Base-by-base conservation (phyloP, 1,284 basidiomycete species). In the Volvariella surrecta region DNA sequence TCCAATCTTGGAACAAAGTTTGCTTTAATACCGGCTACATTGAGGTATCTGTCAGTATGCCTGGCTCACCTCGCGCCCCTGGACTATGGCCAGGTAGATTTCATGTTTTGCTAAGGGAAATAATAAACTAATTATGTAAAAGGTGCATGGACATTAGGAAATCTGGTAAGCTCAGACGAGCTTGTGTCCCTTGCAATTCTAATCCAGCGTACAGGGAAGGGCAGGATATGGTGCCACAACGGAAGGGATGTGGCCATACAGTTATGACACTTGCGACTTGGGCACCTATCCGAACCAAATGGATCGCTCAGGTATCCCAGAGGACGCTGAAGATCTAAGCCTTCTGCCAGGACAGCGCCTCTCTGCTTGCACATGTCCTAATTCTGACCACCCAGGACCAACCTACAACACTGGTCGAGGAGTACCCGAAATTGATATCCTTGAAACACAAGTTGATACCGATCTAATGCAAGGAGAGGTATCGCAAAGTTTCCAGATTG, bases 1-100 rank as follows among this genome's bases (percentile, higher is more conserved):
- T 89, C 20, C 73, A 76, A 47, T 69, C 77, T 3, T 95, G 92
- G 92, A 95, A 94, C 64, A 89, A 92, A 60, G 65, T 97, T 48
- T 96, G 94, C 65, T 97, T 95, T 62, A 95, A 85, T 2, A 90
- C 89, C 0, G 94, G 92, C 1, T 92, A 92, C 58, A 71, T 97
- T 45, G 90, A 94, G 59, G 77, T 83, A 13, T 73, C 74, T 11
- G 60, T 94, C 16, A 89, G 83, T 54, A 64, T 96, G 50, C 92
- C 92, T n/a, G 92, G 92, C 1, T 66, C 64, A 15, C 68, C 73
- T 3, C 56, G 65, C 37, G 70, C 79, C 2, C 75, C 83, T n/a
- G 92, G 92, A 9, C 71, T 84, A 55, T 86, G 82, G 82, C 82
- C 82, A 51, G 79, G 76, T 64, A 60, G 37, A 7, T 43, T 21